Base-by-base conservation (phyloP, 2,329 filamentous ascomycete species). In the Colletotrichum horii region DNA sequence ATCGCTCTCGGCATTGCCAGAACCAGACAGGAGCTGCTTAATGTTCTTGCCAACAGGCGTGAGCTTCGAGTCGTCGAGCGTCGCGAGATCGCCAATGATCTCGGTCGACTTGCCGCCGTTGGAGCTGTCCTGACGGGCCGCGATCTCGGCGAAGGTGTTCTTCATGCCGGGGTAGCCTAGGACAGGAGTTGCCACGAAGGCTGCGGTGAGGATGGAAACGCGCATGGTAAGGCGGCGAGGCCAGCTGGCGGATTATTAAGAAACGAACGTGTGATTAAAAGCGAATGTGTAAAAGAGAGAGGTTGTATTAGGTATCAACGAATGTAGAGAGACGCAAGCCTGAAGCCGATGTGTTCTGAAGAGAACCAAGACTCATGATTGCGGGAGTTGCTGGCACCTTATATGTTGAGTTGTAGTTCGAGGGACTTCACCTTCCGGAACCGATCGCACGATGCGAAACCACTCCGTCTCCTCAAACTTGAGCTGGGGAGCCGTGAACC, bases 21-120 rank as follows among this genome's bases (percentile, higher is more conserved):
- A 79, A 19, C 81, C 82, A 3, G 80, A 78, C 1, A 48, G 34
- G 32, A 72, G 32, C 15, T 38, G 30, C 19, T 38, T 38, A 5
- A 88, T 83, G 22, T 81, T 78, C 15, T 78, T 72, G 22, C 84
- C 86, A 2, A 82, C 80, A 3, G 79, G 66, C 1, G 84, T 83
- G 26, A 85, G 82, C 24, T 83, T 76, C 11, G 74, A 78, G 68
- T 80, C 79, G 1, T 70, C 73, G 3, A 85, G 77, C 2, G 71
- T 80, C 26, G 77, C 75, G 14, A 88, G 83, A 71, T 88, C 86
- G 16, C 86, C 87, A 16, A 88, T 78, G 62, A 75, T 19, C 61
- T 75, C 72, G 48, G 71, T 71, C 19, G 72, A 75, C 30, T 75
- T 62, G 5, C 74, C 74, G 16, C 55, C 43, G 26, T 55, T 48